phyloP scores from a whole-genome alignment of 495 filamentous ascomycete genomes.

The Aspergillus avenaceus region DNA sequence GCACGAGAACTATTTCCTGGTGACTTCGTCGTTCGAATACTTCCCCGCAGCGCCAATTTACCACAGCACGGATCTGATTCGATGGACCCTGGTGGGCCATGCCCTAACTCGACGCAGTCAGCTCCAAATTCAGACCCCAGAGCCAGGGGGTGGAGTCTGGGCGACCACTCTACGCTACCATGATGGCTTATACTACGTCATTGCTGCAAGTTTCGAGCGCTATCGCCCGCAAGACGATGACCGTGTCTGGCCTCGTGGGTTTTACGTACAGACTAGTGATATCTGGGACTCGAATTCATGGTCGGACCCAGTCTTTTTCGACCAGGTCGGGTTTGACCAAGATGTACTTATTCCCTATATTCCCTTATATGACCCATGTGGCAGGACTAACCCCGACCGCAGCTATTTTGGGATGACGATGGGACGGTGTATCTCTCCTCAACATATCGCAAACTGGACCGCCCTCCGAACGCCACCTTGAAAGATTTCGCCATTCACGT shows the following conservation, averaged over 20 bases:
- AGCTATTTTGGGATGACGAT: constrained; percentile 42
- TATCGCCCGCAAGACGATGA: constrained; percentile 42
- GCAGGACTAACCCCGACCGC: not conserved
- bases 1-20: constrained; percentile 35
- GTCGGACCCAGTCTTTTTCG: constrained; percentile 48
- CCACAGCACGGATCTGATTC: constrained; percentile 40
- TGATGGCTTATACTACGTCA: constrained; percentile 34
- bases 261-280: constrained; percentile 43
- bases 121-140: constrained; percentile 56
- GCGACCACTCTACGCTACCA: constrained; percentile 40
- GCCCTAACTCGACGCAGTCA: constrained; percentile 57
- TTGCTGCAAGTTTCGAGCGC: constrained; percentile 37
- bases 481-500: constrained; percentile 41
- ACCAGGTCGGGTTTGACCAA: constrained; percentile 44
- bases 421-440: constrained; percentile 35
- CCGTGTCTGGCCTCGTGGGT: constrained; percentile 42
- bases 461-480: constrained; percentile 19
- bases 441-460: constrained; percentile 29
- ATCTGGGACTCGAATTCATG: constrained; percentile 45
- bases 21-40: constrained; percentile 46
- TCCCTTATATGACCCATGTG: not conserved
- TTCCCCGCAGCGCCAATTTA: constrained; percentile 47
- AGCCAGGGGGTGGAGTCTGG: constrained; percentile 46
- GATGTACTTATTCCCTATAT: constrained; percentile 28
- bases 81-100: constrained; percentile 48